Base-by-base conservation (phyloP, 768 basidiomycete genomes). In the Termitomyces sp. region DNA sequence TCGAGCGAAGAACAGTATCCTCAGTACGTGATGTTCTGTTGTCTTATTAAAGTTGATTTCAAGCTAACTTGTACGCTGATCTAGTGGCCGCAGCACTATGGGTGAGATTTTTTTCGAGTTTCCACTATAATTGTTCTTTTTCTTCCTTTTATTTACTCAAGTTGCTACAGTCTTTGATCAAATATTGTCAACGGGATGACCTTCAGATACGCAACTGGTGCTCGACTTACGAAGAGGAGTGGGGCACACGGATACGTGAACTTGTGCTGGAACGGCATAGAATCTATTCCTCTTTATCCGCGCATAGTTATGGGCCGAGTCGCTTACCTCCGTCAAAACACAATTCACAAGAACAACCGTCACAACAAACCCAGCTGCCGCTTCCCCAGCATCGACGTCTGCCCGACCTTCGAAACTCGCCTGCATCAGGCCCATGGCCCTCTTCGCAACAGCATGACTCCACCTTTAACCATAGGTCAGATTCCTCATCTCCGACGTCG, bases 1-100 rank as follows among this genome's bases (percentile, higher is more conserved):
- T 60, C 74, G 79, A 53, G 79, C 76, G 46, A 80, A 77, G 67
- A 76, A 79, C 64, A 77, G 78, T 61, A 67, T 78, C 59, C 65
- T 79, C 37, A 69, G 76, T 79, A 64, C 47, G 76, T 72, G 36
- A 53, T 46, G 47, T 46, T 61, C 12, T 46, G 47, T 50, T 18
- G 5, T 42, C 26, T 32, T 7, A 4, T 32, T 7, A 4, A 16
- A 18, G 0, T 46, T 20, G 5, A 55, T 58, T 64, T 59, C n/a
- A 27, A 52, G 37, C n/a, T 39, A 29, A 52, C 3, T 1, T n/a
- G 27, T 39, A 52, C 26, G 16, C 18, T 27, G 2, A 51, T n/a
- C 12, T 52, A 87, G 87, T 88, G 76, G 84, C 79, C 56, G 72
- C 74, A 56, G 75, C 81, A 36, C 74, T 88, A 49, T 86, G 82